Evolutionary conservation across 1,284 basidiomycete species (phyloP).

Genomic region (Cystobasidium slooffiae): DNA sequence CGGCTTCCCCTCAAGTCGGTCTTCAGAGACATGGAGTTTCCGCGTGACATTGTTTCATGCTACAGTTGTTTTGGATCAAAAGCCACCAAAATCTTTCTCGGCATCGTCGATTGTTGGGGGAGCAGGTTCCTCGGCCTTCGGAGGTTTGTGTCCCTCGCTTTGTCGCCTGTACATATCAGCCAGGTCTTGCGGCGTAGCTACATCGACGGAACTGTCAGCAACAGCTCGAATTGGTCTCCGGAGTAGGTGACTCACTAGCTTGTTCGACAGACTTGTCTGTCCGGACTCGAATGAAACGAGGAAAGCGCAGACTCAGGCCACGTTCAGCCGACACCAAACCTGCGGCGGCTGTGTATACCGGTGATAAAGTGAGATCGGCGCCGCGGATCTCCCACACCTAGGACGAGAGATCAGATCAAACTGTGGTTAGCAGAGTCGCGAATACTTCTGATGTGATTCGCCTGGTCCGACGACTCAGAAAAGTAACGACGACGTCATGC

Average conservation of each 20-base stretch:
- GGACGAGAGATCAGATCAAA: background rate
- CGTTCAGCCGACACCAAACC: constrained; percentile 69
- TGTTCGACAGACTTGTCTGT: constrained; percentile 52
- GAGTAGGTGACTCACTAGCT: constrained; percentile 45
- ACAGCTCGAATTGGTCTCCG: background rate
- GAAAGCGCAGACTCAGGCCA: constrained; percentile 62
- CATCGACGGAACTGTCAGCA: background rate
- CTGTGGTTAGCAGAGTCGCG: too few species aligned
- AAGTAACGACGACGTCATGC: too few species aligned
- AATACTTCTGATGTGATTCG: too few species aligned
- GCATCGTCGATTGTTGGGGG: background rate
- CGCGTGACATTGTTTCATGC: too few species aligned
- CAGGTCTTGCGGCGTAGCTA: constrained; percentile 44
- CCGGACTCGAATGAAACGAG: constrained; percentile 55
- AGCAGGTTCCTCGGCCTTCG: constrained; percentile 10
- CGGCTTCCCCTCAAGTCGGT: too few species aligned
- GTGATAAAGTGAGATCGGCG: constrained; percentile 88
- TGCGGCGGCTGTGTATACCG: constrained; percentile 79
- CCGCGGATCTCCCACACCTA: constrained; percentile 81
- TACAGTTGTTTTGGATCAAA: background rate
- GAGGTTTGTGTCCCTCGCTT: constrained; percentile 39
- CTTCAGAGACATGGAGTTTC: too few species aligned
- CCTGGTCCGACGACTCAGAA: too few species aligned
- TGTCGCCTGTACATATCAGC: constrained; percentile 43
- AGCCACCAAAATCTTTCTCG: constrained; percentile 14